These are phyloP conservation scores for Microglena sp. DNA, from an alignment of 139 green algal species.

Conservation along the genomic window DNA sequence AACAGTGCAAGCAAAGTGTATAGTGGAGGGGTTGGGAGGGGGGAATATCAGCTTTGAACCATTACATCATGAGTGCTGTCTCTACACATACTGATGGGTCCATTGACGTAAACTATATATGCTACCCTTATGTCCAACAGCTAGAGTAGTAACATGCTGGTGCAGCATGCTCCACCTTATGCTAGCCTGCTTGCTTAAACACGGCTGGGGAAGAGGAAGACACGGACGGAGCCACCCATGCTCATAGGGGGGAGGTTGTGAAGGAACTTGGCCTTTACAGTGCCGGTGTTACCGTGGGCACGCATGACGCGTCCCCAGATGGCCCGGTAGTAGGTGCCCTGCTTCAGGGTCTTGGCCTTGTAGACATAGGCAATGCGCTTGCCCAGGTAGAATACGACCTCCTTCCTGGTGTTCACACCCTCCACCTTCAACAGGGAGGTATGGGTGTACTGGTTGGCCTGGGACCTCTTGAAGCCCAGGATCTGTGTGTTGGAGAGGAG, in stretches of 20 bases:
- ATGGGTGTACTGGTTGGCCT: conserved; percentile 79
- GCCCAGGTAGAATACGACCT: conserved; percentile 91
- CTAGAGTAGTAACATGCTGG: too few relatives aligned
- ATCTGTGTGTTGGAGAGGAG: too few relatives aligned
- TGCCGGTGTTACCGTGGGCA: conserved; percentile 81
- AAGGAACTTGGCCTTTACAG: conserved; percentile 89
- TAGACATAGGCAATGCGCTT: conserved; percentile 98
- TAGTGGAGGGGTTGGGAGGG: too few relatives aligned
- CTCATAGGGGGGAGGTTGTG: conserved; percentile 87
- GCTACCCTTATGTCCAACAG: too few relatives aligned
- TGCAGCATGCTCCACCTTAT: too few relatives aligned
- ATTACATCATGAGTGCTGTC: too few relatives aligned
- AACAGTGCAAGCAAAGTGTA: too few relatives aligned
- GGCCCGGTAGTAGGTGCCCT: conserved; percentile 82
- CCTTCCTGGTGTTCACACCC: conserved; percentile 72
- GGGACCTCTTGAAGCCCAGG: conserved; percentile 58
- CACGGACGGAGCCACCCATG: conserved; percentile 64
- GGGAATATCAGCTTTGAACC: too few relatives aligned
- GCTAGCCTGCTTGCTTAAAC: too few relatives aligned
- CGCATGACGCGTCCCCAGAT: conserved; percentile 93
- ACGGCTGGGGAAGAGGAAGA: conserved; percentile 84
- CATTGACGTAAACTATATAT: too few relatives aligned
- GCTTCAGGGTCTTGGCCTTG: conserved; percentile 96
- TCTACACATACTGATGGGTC: too few relatives aligned
- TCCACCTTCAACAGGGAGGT: conserved; percentile 89